phyloP scores from a whole-genome alignment of 345 rosid genomes.

The Eutrema japonicum region DNA sequence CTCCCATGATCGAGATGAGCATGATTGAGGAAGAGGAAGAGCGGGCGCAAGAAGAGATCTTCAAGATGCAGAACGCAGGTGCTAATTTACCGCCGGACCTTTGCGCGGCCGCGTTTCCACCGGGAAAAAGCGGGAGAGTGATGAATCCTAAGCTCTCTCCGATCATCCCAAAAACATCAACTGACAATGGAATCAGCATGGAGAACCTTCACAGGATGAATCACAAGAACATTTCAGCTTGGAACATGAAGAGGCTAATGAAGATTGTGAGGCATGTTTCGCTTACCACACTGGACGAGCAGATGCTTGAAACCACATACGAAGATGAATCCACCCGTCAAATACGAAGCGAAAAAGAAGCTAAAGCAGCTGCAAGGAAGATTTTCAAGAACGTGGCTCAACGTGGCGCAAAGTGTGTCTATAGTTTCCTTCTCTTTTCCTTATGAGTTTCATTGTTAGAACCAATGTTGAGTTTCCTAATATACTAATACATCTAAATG shows the following conservation, averaged over 20 bases:
- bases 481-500: conserved; percentile 53
- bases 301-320: conserved; percentile 44
- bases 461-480: conserved; percentile 19
- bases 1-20: conserved; percentile 66
- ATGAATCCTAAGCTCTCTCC: conserved; percentile 50
- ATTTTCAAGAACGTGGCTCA: conserved; percentile 78
- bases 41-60: conserved; percentile 54
- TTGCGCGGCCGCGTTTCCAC: conserved; percentile 52
- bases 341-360: conserved; percentile 80
- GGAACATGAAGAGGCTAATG: conserved; percentile 97
- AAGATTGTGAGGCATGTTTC: conserved; percentile 78
- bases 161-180: conserved; percentile 39
- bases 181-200: conserved; percentile 54
- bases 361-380: conserved; percentile 86
- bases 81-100: conserved; percentile 65
- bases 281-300: conserved; percentile 81
- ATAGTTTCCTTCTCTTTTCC: background rate
- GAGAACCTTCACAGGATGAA: conserved; percentile 74
- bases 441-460: background rate
- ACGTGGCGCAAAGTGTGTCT: conserved; percentile 56
- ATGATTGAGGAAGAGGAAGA: conserved; percentile 56
- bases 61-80: conserved; percentile 64
- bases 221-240: conserved; percentile 79
- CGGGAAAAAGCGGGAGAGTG: conserved; percentile 49
- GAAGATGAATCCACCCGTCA: conserved; percentile 66